Evolutionary conservation across 441 rosid genomes (phyloP).

Genomic region (Croton laevigatus): DNA sequence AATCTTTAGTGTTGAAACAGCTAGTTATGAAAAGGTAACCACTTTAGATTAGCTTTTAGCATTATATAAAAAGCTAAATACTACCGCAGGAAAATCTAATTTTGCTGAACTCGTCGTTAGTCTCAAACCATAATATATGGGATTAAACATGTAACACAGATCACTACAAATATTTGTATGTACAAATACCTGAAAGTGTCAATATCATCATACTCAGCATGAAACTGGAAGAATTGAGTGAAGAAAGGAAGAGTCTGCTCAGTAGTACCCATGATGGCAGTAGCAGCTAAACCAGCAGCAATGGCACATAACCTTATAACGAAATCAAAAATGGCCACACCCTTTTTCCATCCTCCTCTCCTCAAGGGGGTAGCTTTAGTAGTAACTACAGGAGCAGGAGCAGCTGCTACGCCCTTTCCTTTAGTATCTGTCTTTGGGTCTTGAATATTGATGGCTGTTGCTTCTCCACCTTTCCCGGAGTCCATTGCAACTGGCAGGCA

Average conservation of each 20-base stretch:
- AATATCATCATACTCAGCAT: constrained; percentile 65
- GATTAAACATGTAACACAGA: no score
- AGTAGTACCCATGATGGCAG: constrained; percentile 60
- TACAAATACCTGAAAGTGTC: constrained; percentile 41
- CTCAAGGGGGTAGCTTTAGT: background rate
- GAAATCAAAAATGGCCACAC: constrained; percentile 61
- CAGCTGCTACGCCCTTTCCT: constrained; percentile 44
- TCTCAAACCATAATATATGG: no score
- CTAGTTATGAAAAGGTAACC: no score
- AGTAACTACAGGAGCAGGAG: constrained; percentile 28
- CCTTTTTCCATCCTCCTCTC: constrained; percentile 46
- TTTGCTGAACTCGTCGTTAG: no score
- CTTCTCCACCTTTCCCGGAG: constrained; percentile 24
- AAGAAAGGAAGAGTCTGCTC: constrained; percentile 74
- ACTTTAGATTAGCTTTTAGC: no score
- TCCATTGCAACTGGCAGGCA: constrained; percentile 23
- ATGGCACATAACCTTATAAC: constrained; percentile 56
- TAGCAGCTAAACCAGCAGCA: constrained; percentile 56
- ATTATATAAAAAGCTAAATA: no score
- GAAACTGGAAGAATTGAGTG: constrained; percentile 87
- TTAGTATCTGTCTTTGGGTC: constrained; percentile 38
- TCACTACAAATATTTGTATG: no score
- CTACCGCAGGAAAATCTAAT: no score
- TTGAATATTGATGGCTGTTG: constrained; percentile 27
- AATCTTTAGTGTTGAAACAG: no score